Evolutionary conservation across 805 yeast species (phyloP).

Genomic region (Grigorovia transvaalensis): DNA sequence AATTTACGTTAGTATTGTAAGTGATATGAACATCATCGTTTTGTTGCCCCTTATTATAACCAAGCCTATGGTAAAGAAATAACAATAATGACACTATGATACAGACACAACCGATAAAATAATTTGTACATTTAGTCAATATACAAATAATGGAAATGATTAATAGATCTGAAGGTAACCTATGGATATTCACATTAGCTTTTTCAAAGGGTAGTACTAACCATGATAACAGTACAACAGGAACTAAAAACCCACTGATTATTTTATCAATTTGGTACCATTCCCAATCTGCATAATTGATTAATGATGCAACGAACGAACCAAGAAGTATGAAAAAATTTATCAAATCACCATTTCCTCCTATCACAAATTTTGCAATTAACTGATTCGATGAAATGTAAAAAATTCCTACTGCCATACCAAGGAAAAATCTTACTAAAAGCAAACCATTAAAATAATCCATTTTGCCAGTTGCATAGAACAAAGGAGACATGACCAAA

Average conservation of each 20-base stretch:
- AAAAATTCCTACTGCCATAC: background rate
- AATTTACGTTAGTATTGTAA: background rate
- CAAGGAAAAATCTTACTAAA: background rate
- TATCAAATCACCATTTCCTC: background rate
- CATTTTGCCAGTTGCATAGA: background rate
- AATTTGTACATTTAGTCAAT: background rate
- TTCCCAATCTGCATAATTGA: background rate
- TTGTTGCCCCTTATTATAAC: background rate
- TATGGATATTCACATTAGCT: background rate
- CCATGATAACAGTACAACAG: background rate
- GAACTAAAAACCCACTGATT: background rate
- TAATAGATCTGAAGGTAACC: background rate
- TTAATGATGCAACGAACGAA: background rate
- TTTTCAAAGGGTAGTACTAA: background rate
- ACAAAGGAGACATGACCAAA: background rate
- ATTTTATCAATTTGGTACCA: background rate
- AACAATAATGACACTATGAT: background rate
- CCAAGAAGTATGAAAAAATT: background rate
- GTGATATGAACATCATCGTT: background rate
- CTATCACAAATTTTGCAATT: background rate
- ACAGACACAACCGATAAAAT: background rate
- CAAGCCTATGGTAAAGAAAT: background rate
- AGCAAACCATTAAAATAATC: background rate
- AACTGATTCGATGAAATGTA: background rate
- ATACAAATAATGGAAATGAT: background rate